These are phyloP conservation scores for Pythium grandisporangium DNA, from an alignment of 352 stramenopile genomes.

Conservation along the genomic window DNA sequence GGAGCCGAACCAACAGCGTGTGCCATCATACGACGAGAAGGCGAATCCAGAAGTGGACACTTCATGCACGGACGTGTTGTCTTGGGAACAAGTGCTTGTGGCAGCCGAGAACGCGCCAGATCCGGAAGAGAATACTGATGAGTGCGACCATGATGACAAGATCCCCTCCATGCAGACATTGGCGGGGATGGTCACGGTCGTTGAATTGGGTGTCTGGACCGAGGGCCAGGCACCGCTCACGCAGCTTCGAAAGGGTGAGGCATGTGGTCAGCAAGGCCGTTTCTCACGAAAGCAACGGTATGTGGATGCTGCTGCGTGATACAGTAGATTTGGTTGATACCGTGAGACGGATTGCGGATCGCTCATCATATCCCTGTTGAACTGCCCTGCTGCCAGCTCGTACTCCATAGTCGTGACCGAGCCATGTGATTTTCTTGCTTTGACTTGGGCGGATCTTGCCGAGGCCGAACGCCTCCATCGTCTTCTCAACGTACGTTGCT, in stretches of 20 bases:
- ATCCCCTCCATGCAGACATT: too few species aligned
- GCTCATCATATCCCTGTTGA: too few species aligned
- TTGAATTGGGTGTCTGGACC: neutral
- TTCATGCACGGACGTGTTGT: slow-evolving; percentile 11
- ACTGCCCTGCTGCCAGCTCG: too few species aligned
- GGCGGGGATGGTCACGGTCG: too few species aligned
- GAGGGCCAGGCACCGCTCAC: slow-evolving; percentile 8
- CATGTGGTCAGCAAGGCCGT: slow-evolving; percentile 9
- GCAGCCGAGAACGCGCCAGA: slow-evolving; percentile 1
- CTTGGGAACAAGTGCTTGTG: slow-evolving; percentile 13
- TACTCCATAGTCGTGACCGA: slow-evolving; percentile 15
- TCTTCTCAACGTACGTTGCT: slow-evolving; percentile 5
- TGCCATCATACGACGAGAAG: too few species aligned
- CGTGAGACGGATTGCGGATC: too few species aligned
- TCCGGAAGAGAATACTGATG: neutral
- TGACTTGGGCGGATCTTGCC: slow-evolving; percentile 8
- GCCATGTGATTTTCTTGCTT: slow-evolving; percentile 13
- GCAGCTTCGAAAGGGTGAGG: slow-evolving; percentile 2
- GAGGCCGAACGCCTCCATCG: slow-evolving; percentile 12
- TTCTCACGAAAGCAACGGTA: slow-evolving; percentile 6
- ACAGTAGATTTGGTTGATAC: neutral
- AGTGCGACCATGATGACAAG: too few species aligned
- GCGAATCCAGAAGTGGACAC: too few species aligned
- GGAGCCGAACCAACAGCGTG: too few species aligned
- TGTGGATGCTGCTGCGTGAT: neutral